These are phyloP conservation scores for Spergularia marina DNA, from an alignment of 148 eudicot genomes.

Conservation along the genomic window DNA sequence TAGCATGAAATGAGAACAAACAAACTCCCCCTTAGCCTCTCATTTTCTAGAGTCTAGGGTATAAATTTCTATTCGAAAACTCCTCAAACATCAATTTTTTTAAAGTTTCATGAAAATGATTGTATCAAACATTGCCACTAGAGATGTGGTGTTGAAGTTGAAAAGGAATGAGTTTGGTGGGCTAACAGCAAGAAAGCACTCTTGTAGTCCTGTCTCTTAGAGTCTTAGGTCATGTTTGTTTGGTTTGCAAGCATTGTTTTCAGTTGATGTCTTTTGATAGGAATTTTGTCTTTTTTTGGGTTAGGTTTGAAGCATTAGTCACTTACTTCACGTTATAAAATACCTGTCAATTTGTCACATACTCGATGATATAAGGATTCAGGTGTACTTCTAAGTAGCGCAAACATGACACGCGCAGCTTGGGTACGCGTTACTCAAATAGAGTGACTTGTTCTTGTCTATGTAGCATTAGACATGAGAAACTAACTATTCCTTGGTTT, in stretches of 20 bases:
- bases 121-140: not conserved
- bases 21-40: too few species aligned
- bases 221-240: slow-evolving; percentile 39
- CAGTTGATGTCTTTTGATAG: slow-evolving; percentile 22
- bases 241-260: slow-evolving; percentile 34
- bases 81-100: not conserved
- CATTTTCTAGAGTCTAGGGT: not conserved
- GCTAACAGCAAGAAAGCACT: slow-evolving; percentile 6
- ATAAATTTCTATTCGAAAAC: not conserved
- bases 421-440: too few species aligned
- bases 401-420: too few species aligned
- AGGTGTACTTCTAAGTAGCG: too few species aligned
- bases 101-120: not conserved
- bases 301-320: slow-evolving; percentile 39
- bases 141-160: not conserved
- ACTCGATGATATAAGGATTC: too few species aligned
- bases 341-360: too few species aligned
- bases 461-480: too few species aligned
- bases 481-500: too few species aligned
- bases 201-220: slow-evolving; percentile 21
- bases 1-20: not conserved
- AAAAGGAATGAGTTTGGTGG: slow-evolving; percentile 35
- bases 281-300: slow-evolving; percentile 1
- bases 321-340: not conserved
- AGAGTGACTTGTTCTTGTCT: too few species aligned